Base-by-base conservation (phyloP, 345 rosid genomes). In the Carallia brachiata region DNA sequence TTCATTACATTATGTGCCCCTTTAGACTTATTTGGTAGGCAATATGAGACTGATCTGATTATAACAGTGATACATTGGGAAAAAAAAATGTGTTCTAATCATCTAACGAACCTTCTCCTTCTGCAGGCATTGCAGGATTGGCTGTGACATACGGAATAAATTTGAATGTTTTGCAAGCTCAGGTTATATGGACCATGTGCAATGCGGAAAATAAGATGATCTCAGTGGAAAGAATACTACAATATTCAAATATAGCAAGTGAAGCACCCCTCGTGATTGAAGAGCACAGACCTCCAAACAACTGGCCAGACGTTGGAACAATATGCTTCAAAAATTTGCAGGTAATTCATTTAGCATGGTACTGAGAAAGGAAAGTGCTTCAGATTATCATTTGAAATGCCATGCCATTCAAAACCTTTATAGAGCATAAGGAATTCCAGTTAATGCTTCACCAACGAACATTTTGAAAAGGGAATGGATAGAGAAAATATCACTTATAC, bases 171-270 rank as follows among this genome's bases (percentile, higher is more conserved):
- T 70, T 82, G 79, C 98, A 89, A 86, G 96, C 98, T 71, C 69
- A 77, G 57, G 93, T 89, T 23, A 91, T 93, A 79, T 89, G 96
- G 97, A 87, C 87, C 78, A 84, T 91, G 44, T 93, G 98, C 75
- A 88, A 89, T 75, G 96, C 98, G 64, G 97, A 93, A 74, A 91
- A 86, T 82, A 87, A 93, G 68, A 93, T 93, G 87, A 93, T 93
- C 8, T 93, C 97, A 16, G 92, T 93, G 19, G 98, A 93, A 78
- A 83, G 98, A 78, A 82, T 93, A 31, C 85, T 89, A 70, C 98
- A 93, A 78, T 93, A 91, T 74, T 88, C 98, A 52, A 84, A 86
- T 68, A 65, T 93, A 72, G 72, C 62, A 36, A 85, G 96, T 58
- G 98, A 93, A 82, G 91, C 98, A 27, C 84, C 96, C 61, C 79